phyloP scores from a whole-genome alignment of 1,284 basidiomycete genomes.

The Apiotrichum gracile region DNA sequence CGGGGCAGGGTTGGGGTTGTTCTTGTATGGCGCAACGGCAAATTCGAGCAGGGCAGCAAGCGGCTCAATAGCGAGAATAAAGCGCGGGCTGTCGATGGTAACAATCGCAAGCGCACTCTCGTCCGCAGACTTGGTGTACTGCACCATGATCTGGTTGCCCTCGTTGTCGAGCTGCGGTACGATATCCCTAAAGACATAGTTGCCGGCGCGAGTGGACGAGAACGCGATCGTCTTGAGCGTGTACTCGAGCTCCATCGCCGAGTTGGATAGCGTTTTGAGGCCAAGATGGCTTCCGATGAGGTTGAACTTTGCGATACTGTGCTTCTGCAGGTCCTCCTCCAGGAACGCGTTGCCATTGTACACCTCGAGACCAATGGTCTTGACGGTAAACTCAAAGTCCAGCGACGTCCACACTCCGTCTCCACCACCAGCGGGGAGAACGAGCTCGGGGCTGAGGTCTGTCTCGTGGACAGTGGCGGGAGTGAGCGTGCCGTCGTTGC shows the following conservation, averaged over 20 bases:
- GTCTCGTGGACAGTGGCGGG: conserved; percentile 27
- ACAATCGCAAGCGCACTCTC: conserved; percentile 67
- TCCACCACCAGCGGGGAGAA: conserved; percentile 27
- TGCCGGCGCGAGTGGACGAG: conserved; percentile 76
- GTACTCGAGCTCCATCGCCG: conserved; percentile 78
- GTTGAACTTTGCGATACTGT: conserved; percentile 80
- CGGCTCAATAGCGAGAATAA: conserved; percentile 91
- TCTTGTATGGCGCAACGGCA: conserved; percentile 62
- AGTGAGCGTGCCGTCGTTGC: conserved; percentile 11
- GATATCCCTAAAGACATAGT: conserved; percentile 87
- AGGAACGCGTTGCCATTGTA: conserved; percentile 66
- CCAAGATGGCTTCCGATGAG: conserved; percentile 74
- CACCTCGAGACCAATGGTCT: conserved; percentile 80
- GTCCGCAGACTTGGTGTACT: conserved; percentile 68
- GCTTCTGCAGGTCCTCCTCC: conserved; percentile 61
- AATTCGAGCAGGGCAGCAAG: conserved; percentile 84
- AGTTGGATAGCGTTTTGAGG: conserved; percentile 77
- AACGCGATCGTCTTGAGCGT: conserved; percentile 86
- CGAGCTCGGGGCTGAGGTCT: conserved; percentile 53
- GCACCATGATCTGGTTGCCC: conserved; percentile 86
- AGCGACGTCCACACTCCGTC: conserved; percentile 57
- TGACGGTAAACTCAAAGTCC: conserved; percentile 71
- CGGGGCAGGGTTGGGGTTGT: conserved; percentile 8
- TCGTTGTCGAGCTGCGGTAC: conserved; percentile 85
- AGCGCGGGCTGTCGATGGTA: conserved; percentile 85